phyloP scores from a whole-genome alignment of 2,329 filamentous ascomycete genomes.

The Hirsutella minnesotensis region DNA sequence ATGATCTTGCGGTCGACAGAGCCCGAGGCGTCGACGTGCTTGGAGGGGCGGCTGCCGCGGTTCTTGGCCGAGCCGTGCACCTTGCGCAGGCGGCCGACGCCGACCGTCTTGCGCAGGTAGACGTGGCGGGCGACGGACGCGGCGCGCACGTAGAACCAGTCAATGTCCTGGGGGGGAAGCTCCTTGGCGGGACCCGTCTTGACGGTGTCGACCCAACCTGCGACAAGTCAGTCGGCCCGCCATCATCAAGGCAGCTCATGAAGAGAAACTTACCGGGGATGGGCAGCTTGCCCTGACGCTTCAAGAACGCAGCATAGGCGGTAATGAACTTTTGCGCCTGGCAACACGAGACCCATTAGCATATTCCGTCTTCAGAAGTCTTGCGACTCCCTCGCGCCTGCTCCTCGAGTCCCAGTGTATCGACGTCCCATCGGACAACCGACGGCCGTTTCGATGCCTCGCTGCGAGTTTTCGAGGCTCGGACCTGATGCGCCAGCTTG shows the following conservation, averaged over 20 bases:
- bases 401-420: conserved; percentile 30
- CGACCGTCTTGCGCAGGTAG: conserved; percentile 98
- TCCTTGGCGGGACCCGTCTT: conserved; percentile 97
- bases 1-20: conserved; percentile 95
- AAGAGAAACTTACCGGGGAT: conserved; percentile 57
- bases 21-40: conserved; percentile 93
- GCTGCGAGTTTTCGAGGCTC: not conserved
- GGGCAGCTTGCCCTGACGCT: conserved; percentile 86
- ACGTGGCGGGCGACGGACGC: conserved; percentile 94
- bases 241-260: not conserved
- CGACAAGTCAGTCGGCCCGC: not conserved
- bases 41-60: conserved; percentile 79
- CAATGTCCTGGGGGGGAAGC: conserved; percentile 93
- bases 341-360: conserved; percentile 45
- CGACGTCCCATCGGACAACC: not conserved
- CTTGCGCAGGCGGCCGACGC: conserved; percentile 95
- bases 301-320: conserved; percentile 79
- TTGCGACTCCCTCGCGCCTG: conserved; percentile 64
- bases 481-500: not conserved
- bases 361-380: conserved; percentile 65
- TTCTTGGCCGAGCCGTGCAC: conserved; percentile 95
- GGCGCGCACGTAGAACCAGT: conserved; percentile 91
- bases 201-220: conserved; percentile 98
- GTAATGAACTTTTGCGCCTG: conserved; percentile 84
- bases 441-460: not conserved